Base-by-base conservation (phyloP, 2,329 filamentous ascomycete species). In the Epichloe sibirici region DNA sequence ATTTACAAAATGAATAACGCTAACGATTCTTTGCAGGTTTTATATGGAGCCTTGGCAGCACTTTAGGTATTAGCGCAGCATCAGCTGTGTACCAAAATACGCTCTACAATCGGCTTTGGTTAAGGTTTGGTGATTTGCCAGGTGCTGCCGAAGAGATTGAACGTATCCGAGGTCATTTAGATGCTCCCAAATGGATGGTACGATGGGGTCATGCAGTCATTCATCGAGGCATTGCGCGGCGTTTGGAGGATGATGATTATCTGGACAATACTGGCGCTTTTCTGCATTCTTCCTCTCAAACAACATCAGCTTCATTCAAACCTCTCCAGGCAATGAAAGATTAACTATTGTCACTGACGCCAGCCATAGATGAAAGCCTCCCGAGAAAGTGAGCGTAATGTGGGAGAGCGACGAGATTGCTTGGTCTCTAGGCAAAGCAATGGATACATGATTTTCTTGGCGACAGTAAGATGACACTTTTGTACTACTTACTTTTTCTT, bases 11-110 rank as follows among this genome's bases (percentile, higher is more conserved):
- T 21, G 17, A 21, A 21, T 21, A 38, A 45, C 34, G 7, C 49
- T 54, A 12, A 54, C 17, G 37, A 23, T 15, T 6, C 39, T 25
- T 28, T 21, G 7, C 45, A 71, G 69, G 71, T 58, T 63, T 72
- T 39, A 68, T 66, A 4, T 61, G 70, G 39, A 71, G 68, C 51
- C 63, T 77, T 3, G 74, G 74, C 4, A 70, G 71, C 46, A 72
- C 73, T 3, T 61, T 77, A 9, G 74, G 74, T 34, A 61, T 77
- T 12, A 74, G 73, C 4, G 68, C 75, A 44, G 86, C 85, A 1
- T 84, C 83, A 1, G 79, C 86, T 1, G 85, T 93, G 12, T 95
- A 93, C 65, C 89, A 95, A 64, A 94, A 94, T 57, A 74, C 90
- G 1, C 75, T 95, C 17, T 82, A 82, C 56, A 63, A 63, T 0